Base-by-base conservation (phyloP, 1,284 basidiomycete genomes). In the Ceraceosorus bombacis region DNA sequence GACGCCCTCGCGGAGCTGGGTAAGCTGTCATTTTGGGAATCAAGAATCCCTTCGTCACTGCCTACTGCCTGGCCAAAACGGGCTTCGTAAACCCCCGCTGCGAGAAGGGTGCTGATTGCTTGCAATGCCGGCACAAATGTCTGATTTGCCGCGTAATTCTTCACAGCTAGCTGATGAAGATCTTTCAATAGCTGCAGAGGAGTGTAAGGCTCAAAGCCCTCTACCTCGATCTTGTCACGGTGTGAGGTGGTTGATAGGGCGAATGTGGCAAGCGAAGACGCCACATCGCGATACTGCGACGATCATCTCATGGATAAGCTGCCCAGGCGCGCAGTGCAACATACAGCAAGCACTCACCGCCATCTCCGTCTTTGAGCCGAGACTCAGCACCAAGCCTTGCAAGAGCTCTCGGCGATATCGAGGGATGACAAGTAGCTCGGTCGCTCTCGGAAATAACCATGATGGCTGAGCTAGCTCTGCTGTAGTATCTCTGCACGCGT, bases 351-450 rank as follows among this genome's bases (percentile, higher is more conserved):
- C 9, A 50, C 49, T 7, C 49, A 50, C 52, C 6, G 49, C 6
- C 43, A 51, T 38, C 38, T 61, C 57, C 0, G 38, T 38, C 12
- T 58, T 50, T 9, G 46, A 37, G 8, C 56, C 55, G 27, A 61
- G 49, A 12, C 43, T 38, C 10, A 49, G 17, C 4, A 61, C 55
- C 39, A 61, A 17, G 4, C 59, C 59, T 3, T 43, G 41, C 27
- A 61, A 27, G 13, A 59, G 6, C 37, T 59, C 17, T 8, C 13
- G 2, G 17, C 59, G 43, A 15, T 51, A 56, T 9, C 43, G n/a
- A 8, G 13, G 13, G 1, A 61, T 61, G 10, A 36, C 10, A 49
- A 61, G 54, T 15, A 61, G 59, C 9, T 12, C 12, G 7, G 57
- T 40, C 6, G 52, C 38, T n/a, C 49, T 27, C 5, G 54, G 54